These are phyloP conservation scores for Boletellus ananiceps DNA, from an alignment of 768 basidiomycete species.

Conservation along the genomic window DNA sequence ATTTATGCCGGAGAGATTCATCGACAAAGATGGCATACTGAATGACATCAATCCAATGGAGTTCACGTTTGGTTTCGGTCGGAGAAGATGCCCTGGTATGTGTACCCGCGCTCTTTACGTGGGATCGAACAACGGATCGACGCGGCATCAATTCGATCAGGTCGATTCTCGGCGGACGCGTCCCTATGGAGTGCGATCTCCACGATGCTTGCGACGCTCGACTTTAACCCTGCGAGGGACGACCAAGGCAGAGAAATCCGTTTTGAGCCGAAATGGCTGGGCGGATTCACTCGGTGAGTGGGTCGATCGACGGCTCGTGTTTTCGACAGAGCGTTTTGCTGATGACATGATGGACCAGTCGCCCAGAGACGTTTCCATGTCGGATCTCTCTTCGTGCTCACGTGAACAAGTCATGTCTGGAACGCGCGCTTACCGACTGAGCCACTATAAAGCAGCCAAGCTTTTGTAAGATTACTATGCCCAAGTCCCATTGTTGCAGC, in stretches of 20 bases:
- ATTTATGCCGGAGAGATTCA: constrained; percentile 8
- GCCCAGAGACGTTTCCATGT: too few species aligned
- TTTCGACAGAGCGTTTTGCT: too few species aligned
- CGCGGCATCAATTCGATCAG: too few species aligned
- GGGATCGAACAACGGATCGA: too few species aligned
- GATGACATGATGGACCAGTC: too few species aligned
- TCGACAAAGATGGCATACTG: constrained; percentile 3
- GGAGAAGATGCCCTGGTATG: constrained; percentile 4
- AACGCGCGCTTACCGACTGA: too few species aligned
- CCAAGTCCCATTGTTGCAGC: too few species aligned
- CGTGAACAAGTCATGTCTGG: too few species aligned
- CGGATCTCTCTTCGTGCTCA: too few species aligned
- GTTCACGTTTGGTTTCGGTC: constrained; percentile 15
- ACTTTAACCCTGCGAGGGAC: constrained; percentile 23
- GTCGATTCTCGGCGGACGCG: constrained; percentile 13
- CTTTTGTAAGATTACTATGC: too few species aligned
- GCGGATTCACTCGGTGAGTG: constrained; percentile 7
- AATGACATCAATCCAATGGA: constrained; percentile 7
- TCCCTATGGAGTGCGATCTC: constrained; percentile 28
- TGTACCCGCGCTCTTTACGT: background rate
- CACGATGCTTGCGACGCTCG: constrained; percentile 27
- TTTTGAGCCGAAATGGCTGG: constrained; percentile 15
- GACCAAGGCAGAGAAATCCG: constrained; percentile 20
- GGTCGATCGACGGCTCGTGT: too few species aligned
- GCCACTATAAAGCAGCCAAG: too few species aligned